Evolutionary conservation across 1,284 basidiomycete genomes (phyloP).

Genomic region (Boletus mariae): DNA sequence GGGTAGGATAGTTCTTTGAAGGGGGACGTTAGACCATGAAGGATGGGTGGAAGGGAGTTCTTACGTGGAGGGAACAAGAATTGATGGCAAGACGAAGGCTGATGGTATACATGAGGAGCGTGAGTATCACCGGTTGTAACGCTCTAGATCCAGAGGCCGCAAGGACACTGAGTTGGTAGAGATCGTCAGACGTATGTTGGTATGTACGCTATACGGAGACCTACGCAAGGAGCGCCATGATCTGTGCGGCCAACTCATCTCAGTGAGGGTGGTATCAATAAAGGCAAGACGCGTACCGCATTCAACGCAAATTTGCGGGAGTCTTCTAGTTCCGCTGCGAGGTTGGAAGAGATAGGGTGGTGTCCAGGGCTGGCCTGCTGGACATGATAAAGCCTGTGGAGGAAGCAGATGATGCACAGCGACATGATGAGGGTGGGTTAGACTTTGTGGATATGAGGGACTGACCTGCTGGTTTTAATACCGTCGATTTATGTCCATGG

Average conservation of each 20-base stretch:
- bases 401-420: background rate
- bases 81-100: background rate
- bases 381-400: too few species aligned
- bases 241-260: background rate
- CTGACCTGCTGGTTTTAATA: too few species aligned
- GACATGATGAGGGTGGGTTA: background rate
- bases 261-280: background rate
- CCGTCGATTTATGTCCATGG: too few species aligned
- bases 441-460: background rate
- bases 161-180: background rate
- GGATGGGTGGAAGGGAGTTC: background rate
- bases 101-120: background rate
- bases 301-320: background rate
- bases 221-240: background rate
- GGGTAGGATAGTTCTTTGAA: slow-evolving; percentile 2
- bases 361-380: background rate
- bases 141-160: background rate
- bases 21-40: too few species aligned
- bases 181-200: background rate
- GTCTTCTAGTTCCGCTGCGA: background rate
- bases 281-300: background rate
- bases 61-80: background rate
- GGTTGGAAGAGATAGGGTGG: background rate
- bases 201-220: background rate
- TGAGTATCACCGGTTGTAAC: background rate